Conservation (phyloP, 2,329 filamentous ascomycete species). For the Botryotinia convoluta region DNA sequence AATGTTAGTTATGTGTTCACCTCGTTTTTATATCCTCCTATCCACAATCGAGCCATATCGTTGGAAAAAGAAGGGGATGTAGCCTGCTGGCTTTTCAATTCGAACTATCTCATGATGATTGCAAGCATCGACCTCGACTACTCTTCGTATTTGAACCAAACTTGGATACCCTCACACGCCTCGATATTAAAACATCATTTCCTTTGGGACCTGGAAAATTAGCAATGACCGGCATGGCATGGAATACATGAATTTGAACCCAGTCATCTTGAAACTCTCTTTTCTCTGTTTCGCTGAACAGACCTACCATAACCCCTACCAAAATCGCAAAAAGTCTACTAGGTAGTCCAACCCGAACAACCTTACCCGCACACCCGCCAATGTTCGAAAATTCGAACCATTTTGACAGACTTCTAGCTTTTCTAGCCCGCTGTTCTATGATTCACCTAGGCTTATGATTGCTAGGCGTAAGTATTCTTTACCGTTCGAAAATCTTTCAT, state of each 20-base stretch:
- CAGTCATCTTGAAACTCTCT: conserved; percentile 18
- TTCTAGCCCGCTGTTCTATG: neutral
- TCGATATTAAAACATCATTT: conserved; percentile 11
- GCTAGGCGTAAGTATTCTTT: neutral
- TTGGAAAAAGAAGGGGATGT: neutral
- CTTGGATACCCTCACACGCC: neutral
- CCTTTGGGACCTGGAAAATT: conserved; percentile 11
- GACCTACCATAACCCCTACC: neutral
- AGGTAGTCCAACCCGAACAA: neutral
- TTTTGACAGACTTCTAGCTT: conserved; percentile 10
- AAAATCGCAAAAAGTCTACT: neutral
- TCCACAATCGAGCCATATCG: neutral
- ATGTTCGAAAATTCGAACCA: conserved; percentile 4
- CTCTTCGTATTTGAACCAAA: conserved; percentile 2
- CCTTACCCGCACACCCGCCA: conserved; percentile 16
- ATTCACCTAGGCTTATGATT: neutral
- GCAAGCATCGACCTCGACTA: neutral
- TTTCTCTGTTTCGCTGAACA: neutral
- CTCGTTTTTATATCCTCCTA: neutral
- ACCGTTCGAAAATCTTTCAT: neutral
- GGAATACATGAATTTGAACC: conserved; percentile 1
- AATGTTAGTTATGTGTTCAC: neutral
- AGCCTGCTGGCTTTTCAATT: neutral
- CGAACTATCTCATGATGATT: neutral
- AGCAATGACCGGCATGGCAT: conserved; percentile 4